Percentiles rank a stretch among this genome's conserved stretches.
phyloP scores from a whole-genome alignment of 768 basidiomycete species.

The Termitomyces sp. region DNA sequence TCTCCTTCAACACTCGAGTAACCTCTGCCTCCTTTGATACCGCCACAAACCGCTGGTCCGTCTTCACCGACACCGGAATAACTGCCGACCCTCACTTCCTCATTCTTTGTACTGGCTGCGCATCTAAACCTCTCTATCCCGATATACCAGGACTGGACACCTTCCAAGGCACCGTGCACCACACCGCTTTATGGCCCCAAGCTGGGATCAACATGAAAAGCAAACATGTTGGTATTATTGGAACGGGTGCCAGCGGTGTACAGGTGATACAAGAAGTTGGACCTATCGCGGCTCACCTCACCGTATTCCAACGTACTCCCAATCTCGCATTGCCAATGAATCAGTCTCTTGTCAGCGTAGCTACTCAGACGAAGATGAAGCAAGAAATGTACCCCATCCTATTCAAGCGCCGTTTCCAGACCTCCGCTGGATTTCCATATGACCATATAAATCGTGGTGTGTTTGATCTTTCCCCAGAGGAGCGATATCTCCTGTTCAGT shows the following conservation, averaged over 20 bases:
- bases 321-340: conserved; percentile 15
- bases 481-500: conserved; percentile 15
- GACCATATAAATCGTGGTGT: conserved; percentile 5
- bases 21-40: neutral
- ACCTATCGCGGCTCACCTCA: conserved; percentile 15
- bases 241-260: conserved; percentile 6
- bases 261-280: conserved; percentile 19
- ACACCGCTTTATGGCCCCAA: conserved; percentile 14
- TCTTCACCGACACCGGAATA: neutral
- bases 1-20: neutral
- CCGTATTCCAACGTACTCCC: conserved; percentile 12
- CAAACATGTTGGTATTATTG: conserved; percentile 18
- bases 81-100: conserved; percentile 16
- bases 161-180: conserved; percentile 15
- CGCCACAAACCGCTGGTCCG: neutral
- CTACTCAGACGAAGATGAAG: neutral
- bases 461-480: conserved; percentile 14
- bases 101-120: conserved; percentile 17
- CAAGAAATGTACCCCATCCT: neutral
- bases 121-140: neutral
- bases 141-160: neutral
- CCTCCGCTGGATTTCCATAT: conserved; percentile 12
- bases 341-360: conserved; percentile 12
- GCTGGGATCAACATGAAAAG: conserved; percentile 4
- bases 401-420: conserved; percentile 9